Evolutionary conservation across 306 rosid species (phyloP).

Genomic region (Lablab purpureus): DNA sequence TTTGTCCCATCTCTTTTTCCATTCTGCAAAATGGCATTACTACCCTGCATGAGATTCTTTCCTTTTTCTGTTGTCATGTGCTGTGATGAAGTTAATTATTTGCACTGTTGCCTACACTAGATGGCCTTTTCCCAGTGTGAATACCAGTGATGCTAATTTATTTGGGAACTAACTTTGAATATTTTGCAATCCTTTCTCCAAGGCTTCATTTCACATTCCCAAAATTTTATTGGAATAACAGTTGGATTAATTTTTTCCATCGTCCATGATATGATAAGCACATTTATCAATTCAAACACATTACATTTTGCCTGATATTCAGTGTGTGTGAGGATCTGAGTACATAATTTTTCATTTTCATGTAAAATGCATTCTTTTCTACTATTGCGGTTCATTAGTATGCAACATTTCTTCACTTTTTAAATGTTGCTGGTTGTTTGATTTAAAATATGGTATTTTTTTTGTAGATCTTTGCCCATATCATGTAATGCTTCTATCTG

Average conservation of each 20-base stretch:
- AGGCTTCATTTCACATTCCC: slow-evolving; percentile 13
- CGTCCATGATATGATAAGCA: slow-evolving; percentile 20
- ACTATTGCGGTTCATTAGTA: slow-evolving; percentile 12
- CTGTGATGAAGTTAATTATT: slow-evolving; percentile 23
- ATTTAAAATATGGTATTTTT: slow-evolving; percentile 25
- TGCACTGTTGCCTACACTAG: slow-evolving; percentile 24
- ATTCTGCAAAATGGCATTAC: slow-evolving; percentile 16
- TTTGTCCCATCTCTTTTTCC: slow-evolving; percentile 21
- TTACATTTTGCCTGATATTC: neutral
- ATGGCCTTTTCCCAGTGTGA: slow-evolving; percentile 14
- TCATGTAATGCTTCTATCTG: slow-evolving; percentile 45
- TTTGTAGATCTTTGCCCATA: neutral
- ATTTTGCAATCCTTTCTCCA: neutral
- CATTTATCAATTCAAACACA: slow-evolving; percentile 9
- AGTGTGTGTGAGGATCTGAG: neutral
- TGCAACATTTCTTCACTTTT: neutral
- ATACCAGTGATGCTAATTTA: slow-evolving; percentile 13
- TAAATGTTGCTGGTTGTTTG: slow-evolving; percentile 22
- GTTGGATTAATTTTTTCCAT: neutral
- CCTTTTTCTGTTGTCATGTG: slow-evolving; percentile 20
- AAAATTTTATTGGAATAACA: slow-evolving; percentile 4
- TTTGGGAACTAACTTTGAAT: slow-evolving; percentile 1
- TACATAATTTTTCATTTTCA: slow-evolving; percentile 11
- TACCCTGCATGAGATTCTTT: slow-evolving; percentile 23
- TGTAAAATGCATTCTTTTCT: slow-evolving; percentile 19